Conservation (phyloP, 2,329 filamentous ascomycete genomes). For the Botrytis pseudocinerea region DNA sequence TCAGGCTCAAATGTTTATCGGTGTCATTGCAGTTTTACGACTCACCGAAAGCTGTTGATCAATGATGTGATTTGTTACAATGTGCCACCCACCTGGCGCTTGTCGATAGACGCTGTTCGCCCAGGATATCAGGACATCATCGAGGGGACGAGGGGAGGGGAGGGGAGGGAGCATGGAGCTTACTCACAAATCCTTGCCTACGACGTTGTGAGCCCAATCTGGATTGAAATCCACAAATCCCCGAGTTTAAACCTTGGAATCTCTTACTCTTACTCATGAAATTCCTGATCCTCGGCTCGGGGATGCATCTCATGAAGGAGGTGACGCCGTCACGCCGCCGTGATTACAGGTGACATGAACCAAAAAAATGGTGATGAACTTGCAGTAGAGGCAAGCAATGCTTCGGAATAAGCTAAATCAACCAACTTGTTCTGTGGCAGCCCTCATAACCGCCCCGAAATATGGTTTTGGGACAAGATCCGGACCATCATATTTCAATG, state of each 20-base stretch:
- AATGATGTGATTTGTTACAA: neutral
- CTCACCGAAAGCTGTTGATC: neutral
- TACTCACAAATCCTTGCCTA: neutral
- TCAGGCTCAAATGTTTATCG: neutral
- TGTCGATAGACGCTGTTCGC: slow-evolving; percentile 16
- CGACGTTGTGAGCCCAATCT: slow-evolving; percentile 9
- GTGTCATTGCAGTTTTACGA: neutral
- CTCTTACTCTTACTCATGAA: neutral
- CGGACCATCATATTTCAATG: neutral
- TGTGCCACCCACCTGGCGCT: neutral
- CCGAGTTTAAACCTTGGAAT: slow-evolving; percentile 2
- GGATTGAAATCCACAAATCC: neutral
- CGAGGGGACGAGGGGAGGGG: neutral
- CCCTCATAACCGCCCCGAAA: slow-evolving; percentile 3
- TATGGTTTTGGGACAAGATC: neutral
- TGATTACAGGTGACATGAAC: neutral
- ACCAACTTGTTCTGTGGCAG: neutral
- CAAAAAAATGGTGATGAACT: neutral
- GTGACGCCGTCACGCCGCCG: neutral
- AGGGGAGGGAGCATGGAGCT: neutral
- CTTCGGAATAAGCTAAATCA: neutral
- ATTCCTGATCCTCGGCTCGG: slow-evolving; percentile 9
- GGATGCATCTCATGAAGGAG: neutral
- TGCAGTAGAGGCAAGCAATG: neutral
- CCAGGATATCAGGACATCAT: neutral